Conservation (phyloP, 768 basidiomycete species). For the Leccinum ochraceum region DNA sequence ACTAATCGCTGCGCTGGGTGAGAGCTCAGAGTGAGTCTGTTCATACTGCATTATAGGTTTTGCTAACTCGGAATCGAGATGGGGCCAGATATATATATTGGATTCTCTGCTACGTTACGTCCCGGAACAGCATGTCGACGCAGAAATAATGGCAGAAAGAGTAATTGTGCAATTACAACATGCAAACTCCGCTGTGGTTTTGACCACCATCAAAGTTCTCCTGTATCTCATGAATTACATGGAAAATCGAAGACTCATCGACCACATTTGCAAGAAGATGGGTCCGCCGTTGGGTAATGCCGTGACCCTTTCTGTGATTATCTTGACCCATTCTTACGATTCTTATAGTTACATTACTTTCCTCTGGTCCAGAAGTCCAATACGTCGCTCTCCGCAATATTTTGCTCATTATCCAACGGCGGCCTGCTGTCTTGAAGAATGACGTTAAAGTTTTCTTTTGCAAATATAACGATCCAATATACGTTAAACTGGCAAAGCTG, state of each 20-base stretch:
- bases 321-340: conserved; percentile 6
- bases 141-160: conserved; percentile 94
- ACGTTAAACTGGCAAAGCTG: conserved; percentile 96
- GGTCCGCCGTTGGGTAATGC: conserved; percentile 87
- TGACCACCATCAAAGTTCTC: conserved; percentile 96
- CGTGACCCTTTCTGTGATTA: background rate
- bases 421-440: conserved; percentile 89
- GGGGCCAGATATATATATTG: conserved; percentile 98
- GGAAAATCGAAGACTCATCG: conserved; percentile 82
- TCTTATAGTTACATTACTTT: conserved; percentile 80
- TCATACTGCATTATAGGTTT: conserved; percentile 2
- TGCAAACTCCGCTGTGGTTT: conserved; percentile 98
- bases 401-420: conserved; percentile 92
- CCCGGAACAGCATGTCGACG: conserved; percentile 85
- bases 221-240: conserved; percentile 99
- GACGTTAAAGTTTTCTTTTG: conserved; percentile 99
- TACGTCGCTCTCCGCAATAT: conserved; percentile 98
- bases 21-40: conserved; percentile 91
- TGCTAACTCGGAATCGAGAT: conserved; percentile 51
- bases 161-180: conserved; percentile 93
- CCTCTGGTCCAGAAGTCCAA: conserved; percentile 98
- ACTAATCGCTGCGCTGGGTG: conserved; percentile 85
- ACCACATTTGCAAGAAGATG: conserved; percentile 96
- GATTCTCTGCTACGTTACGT: conserved; percentile 93
- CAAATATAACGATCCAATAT: conserved; percentile 99